A percentile compares a stretch with the other conserved stretches of the same genome.
phyloP scores from a whole-genome alignment of 139 green algal genomes.

The Yamagishiella unicocca region DNA sequence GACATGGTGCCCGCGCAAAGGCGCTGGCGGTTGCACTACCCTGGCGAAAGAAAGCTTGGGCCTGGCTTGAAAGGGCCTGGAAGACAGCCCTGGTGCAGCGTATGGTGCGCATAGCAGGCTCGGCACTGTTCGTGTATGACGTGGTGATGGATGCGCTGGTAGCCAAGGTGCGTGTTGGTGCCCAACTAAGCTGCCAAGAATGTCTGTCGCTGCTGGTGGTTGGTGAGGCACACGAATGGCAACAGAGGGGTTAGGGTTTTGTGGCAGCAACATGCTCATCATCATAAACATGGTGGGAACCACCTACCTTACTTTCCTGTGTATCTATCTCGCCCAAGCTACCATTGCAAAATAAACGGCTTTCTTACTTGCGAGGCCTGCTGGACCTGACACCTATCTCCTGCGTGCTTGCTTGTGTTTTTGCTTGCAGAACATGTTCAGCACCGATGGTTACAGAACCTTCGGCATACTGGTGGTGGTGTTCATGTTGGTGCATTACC shows the following conservation, averaged over 20 bases:
- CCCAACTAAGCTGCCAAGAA: no score
- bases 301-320: background rate
- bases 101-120: background rate
- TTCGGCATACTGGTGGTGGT: background rate
- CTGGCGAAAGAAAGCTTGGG: no score
- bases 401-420: background rate
- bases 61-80: no score
- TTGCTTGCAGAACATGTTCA: background rate
- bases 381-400: background rate
- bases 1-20: no score
- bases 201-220: no score
- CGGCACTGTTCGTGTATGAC: background rate
- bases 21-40: no score
- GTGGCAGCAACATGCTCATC: background rate
- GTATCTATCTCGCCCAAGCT: background rate
- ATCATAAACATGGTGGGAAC: background rate
- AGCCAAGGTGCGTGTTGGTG: background rate
- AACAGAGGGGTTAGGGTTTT: background rate
- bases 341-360: no score
- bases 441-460: background rate
- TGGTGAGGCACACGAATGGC: background rate
- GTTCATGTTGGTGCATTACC: constrained; percentile 1
- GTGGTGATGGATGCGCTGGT: background rate
- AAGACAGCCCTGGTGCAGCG: no score
- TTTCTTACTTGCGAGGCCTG: no score